Evolutionary conservation across 495 filamentous ascomycete species (phyloP).

Genomic region (Neurospora sp.): DNA sequence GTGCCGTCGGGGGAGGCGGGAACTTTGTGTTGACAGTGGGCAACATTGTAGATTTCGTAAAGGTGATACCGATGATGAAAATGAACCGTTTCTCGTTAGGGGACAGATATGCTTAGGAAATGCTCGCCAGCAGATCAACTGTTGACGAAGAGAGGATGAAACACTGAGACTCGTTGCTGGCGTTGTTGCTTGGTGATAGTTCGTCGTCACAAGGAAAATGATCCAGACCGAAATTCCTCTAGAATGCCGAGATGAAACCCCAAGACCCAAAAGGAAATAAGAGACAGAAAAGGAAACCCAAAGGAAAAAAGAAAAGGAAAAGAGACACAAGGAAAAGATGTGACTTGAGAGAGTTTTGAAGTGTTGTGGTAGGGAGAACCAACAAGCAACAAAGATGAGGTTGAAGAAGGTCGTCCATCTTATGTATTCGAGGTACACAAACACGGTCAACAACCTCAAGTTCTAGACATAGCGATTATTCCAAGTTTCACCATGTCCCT

Average conservation of each 20-base stretch:
- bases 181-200: not conserved
- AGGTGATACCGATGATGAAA: not conserved
- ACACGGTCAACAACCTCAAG: not conserved
- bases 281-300: constrained; percentile 9
- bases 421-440: not conserved
- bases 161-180: not conserved
- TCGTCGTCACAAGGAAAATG: constrained; percentile 6
- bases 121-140: constrained; percentile 20
- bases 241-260: constrained; percentile 5
- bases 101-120: not conserved
- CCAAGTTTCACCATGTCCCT: not conserved
- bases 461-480: not conserved
- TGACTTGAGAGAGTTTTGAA: constrained; percentile 7
- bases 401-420: not conserved
- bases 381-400: not conserved
- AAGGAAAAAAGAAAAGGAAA: constrained; percentile 17
- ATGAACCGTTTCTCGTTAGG: not conserved
- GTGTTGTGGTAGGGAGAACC: not conserved
- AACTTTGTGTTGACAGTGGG: constrained; percentile 11
- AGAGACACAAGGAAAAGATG: constrained; percentile 12
- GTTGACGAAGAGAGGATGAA: constrained; percentile 7
- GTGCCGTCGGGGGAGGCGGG: constrained; percentile 18
- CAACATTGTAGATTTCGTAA: constrained; percentile 18
- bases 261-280: constrained; percentile 9
- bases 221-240: constrained; percentile 13